phyloP scores from a whole-genome alignment of 371 early-diverging fungal genomes.

The Funneliformis caledonium region DNA sequence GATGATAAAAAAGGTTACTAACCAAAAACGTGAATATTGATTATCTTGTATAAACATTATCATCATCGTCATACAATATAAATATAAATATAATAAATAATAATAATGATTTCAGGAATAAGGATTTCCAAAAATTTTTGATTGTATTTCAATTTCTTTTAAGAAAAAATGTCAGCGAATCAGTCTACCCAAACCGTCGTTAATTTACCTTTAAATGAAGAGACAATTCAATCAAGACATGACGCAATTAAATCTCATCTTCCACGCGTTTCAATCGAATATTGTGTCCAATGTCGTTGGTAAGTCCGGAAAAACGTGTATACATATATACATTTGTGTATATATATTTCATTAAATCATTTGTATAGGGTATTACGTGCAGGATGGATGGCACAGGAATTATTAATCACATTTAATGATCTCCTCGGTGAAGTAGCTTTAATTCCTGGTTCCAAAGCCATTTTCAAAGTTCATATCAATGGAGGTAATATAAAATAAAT shows the following conservation, averaged over 20 bases:
- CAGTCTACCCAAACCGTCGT: not conserved
- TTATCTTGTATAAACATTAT: no score
- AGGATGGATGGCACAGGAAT: constrained; percentile 76
- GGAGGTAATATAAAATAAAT: constrained; percentile 50
- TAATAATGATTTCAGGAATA: no score
- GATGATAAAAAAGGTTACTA: no score
- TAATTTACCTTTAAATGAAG: not conserved
- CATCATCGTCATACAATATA: no score
- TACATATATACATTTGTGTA: not conserved
- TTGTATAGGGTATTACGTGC: constrained; percentile 54
- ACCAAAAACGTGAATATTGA: no score
- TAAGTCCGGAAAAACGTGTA: not conserved
- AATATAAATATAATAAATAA: no score
- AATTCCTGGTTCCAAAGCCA: constrained; percentile 65
- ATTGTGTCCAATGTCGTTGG: constrained; percentile 59
- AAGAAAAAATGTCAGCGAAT: not conserved
- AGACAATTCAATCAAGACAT: not conserved
- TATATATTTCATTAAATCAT: not conserved
- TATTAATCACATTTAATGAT: constrained; percentile 68
- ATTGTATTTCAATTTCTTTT: not conserved
- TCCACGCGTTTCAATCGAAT: constrained; percentile 60
- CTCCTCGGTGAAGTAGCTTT: constrained; percentile 68
- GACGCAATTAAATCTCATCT: constrained; percentile 25
- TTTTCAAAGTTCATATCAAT: constrained; percentile 63
- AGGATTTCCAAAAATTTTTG: no score